phyloP scores from a whole-genome alignment of 306 rosid genomes.

The Pyrus betulifolia region DNA sequence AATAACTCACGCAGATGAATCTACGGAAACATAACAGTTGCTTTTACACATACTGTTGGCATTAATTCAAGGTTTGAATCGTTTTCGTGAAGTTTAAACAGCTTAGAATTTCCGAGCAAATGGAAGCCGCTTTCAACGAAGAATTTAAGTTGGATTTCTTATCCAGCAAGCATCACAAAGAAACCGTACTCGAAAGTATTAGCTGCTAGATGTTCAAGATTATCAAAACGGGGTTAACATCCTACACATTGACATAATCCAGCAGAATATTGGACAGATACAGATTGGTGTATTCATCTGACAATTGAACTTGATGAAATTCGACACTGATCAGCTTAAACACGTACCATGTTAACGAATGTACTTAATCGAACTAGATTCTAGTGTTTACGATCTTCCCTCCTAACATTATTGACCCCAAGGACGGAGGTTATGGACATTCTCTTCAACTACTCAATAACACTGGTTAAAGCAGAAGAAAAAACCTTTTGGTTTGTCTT shows the following conservation, averaged over 20 bases:
- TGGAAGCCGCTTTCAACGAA: background rate
- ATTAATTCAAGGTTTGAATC: background rate
- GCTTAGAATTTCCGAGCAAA: background rate
- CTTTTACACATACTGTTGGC: too few relatives aligned
- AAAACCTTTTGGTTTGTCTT: constrained; percentile 56
- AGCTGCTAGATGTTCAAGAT: constrained; percentile 5
- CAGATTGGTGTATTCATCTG: constrained; percentile 12
- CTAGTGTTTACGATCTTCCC: constrained; percentile 25
- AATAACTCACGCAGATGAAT: too few relatives aligned
- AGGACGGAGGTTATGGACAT: constrained; percentile 1
- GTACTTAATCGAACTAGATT: constrained; percentile 28
- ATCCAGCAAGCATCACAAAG: background rate
- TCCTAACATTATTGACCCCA: constrained; percentile 23
- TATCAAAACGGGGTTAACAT: constrained; percentile 4
- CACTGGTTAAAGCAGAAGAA: constrained; percentile 85
- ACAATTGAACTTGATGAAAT: constrained; percentile 24
- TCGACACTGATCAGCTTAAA: constrained; percentile 18
- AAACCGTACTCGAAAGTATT: constrained; percentile 1
- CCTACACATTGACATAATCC: background rate
- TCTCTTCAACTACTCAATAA: constrained; percentile 38
- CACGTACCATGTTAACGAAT: constrained; percentile 32
- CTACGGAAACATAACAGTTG: too few relatives aligned
- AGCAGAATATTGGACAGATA: constrained; percentile 19
- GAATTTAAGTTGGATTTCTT: background rate
- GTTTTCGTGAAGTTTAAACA: background rate